Evolutionary conservation across 106 monocot species (phyloP).

Genomic region (Dendrobium catenatum): DNA sequence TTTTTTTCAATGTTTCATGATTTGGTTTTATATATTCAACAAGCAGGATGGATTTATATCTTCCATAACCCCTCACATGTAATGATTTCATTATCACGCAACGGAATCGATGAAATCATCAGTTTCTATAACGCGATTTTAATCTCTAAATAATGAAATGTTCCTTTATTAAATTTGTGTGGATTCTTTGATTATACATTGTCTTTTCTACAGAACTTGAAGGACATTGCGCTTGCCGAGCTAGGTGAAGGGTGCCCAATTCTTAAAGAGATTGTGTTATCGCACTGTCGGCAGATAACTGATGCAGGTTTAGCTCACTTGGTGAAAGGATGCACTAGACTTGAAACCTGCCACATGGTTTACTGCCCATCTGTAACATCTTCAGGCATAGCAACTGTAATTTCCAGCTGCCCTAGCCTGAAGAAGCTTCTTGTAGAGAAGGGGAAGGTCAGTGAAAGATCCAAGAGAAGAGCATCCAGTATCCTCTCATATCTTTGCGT

Average conservation of each 20-base stretch:
- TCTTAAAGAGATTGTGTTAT: conserved; percentile 67
- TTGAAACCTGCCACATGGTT: conserved; percentile 87
- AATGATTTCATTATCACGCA: neutral
- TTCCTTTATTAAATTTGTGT: neutral
- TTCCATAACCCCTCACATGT: neutral
- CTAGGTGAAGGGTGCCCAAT: conserved; percentile 64
- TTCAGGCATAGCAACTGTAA: conserved; percentile 76
- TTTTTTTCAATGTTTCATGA: neutral
- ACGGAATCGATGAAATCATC: neutral
- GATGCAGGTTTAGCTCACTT: conserved; percentile 78
- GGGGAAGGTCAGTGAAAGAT: conserved; percentile 86
- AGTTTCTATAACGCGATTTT: neutral
- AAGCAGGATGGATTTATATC: too few relatives aligned
- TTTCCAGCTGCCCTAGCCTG: conserved; percentile 62
- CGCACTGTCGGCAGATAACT: conserved; percentile 67
- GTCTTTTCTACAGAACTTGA: conserved; percentile 41
- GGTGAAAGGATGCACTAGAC: conserved; percentile 55
- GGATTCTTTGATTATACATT: neutral
- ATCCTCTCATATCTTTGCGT: conserved; percentile 70
- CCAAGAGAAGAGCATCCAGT: conserved; percentile 49
- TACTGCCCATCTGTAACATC: conserved; percentile 73
- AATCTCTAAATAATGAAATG: neutral
- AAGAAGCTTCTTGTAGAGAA: conserved; percentile 85
- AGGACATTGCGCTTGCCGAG: conserved; percentile 67
- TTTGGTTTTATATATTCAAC: too few relatives aligned